A percentile compares a stretch with the other conserved stretches of the same genome.
Conservation (phyloP, 2,329 filamentous ascomycete genomes). For the Triangularia verruculosa region DNA sequence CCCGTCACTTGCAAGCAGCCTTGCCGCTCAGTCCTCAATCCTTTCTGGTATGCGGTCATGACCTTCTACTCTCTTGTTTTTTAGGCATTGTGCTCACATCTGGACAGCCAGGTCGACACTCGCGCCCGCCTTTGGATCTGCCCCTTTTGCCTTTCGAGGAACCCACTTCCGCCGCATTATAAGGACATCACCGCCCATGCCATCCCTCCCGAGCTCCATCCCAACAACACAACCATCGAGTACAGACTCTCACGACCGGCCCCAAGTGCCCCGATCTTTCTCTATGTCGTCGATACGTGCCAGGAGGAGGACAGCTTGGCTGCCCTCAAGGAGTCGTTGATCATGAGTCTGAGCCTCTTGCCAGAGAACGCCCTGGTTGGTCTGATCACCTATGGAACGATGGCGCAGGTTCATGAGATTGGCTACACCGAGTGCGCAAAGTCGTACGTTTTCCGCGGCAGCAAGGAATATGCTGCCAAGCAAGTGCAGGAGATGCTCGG, state of each 20-base stretch:
- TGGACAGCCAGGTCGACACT: constrained; percentile 71
- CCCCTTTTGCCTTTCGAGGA: constrained; percentile 81
- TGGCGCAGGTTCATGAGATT: constrained; percentile 96
- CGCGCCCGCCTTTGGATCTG: constrained; percentile 85
- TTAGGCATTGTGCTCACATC: constrained; percentile 13
- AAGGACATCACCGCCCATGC: constrained; percentile 83
- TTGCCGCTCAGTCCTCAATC: constrained; percentile 93
- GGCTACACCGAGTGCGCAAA: constrained; percentile 98
- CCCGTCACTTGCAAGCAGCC: constrained; percentile 95
- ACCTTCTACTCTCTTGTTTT: not conserved
- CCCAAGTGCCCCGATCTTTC: constrained; percentile 81
- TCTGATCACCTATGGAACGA: constrained; percentile 85
- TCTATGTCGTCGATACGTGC: constrained; percentile 85
- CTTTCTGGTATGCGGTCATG: constrained; percentile 71
- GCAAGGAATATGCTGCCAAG: constrained; percentile 96
- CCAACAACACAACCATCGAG: constrained; percentile 83
- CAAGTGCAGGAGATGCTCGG: constrained; percentile 99
- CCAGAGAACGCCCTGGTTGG: constrained; percentile 80
- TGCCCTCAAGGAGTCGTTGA: constrained; percentile 79
- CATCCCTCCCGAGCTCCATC: constrained; percentile 80
- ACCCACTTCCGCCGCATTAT: constrained; percentile 80
- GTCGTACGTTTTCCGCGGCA: constrained; percentile 96
- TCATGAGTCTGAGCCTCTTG: constrained; percentile 79
- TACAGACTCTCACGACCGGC: constrained; percentile 77
- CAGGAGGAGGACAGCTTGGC: constrained; percentile 84